These are phyloP conservation scores for Hortiboletus flavorubellus DNA, from an alignment of 768 basidiomycete species.

Conservation along the genomic window DNA sequence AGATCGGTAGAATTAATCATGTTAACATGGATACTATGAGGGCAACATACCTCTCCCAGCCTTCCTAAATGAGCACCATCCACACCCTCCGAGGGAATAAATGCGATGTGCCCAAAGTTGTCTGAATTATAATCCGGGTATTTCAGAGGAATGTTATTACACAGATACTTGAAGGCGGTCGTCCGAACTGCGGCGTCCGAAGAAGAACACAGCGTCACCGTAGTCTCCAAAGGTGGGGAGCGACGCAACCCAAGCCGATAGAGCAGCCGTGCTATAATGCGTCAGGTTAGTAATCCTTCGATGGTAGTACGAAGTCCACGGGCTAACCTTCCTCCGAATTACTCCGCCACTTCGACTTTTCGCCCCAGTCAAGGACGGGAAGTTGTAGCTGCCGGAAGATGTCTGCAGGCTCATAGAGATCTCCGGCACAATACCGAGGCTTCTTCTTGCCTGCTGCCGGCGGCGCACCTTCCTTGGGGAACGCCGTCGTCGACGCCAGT, in stretches of 20 bases:
- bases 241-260: conserved; percentile 67
- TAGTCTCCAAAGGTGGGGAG: conserved; percentile 59
- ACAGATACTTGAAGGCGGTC: conserved; percentile 74
- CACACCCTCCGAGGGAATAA: conserved; percentile 70
- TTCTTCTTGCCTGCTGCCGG: conserved; percentile 34
- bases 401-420: conserved; percentile 84
- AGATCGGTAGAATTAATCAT: not conserved
- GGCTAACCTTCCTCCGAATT: conserved; percentile 81
- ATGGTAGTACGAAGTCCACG: not conserved
- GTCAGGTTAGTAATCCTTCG: not conserved
- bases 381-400: conserved; percentile 68
- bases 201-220: conserved; percentile 68
- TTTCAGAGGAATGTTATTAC: conserved; percentile 63
- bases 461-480: conserved; percentile 52
- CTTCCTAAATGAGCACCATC: conserved; percentile 54
- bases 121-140: conserved; percentile 60
- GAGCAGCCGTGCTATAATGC: conserved; percentile 67
- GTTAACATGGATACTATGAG: not conserved
- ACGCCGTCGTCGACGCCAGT: conserved; percentile 66
- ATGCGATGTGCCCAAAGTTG: conserved; percentile 57
- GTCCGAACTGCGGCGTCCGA: conserved; percentile 49
- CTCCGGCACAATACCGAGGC: conserved; percentile 53
- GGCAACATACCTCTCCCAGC: conserved; percentile 53
- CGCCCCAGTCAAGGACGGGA: conserved; percentile 87
- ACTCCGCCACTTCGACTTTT: conserved; percentile 70